These are phyloP conservation scores for Dillenia turbinata DNA, from an alignment of 164 flowering plant genomes.

Conservation along the genomic window DNA sequence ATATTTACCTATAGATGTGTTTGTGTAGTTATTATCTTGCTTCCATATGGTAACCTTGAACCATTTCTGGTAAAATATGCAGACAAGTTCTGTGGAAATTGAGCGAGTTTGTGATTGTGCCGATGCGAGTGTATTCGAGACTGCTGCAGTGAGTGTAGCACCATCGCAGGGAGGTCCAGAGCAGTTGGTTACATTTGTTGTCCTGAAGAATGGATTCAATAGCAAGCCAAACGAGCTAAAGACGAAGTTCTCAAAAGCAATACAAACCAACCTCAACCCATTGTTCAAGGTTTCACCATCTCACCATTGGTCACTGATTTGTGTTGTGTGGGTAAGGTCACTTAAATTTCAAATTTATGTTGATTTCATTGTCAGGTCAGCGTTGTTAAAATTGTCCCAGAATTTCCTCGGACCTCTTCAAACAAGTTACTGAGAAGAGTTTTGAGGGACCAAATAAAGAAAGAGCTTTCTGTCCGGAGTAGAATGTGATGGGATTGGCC, in stretches of 20 bases:
- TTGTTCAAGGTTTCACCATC: constrained; percentile 63
- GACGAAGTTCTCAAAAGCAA: constrained; percentile 68
- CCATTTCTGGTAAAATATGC: constrained; percentile 16
- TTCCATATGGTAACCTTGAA: background rate
- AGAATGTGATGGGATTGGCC: constrained; percentile 9
- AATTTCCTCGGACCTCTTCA: constrained; percentile 89
- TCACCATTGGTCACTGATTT: background rate
- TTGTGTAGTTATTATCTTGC: background rate
- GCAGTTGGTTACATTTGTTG: constrained; percentile 59
- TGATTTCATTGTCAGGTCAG: constrained; percentile 56
- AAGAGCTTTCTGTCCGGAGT: constrained; percentile 47
- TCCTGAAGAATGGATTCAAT: constrained; percentile 50
- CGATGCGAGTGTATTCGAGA: constrained; percentile 64
- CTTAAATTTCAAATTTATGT: background rate
- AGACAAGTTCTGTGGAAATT: constrained; percentile 93
- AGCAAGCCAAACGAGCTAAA: constrained; percentile 39
- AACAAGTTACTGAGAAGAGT: constrained; percentile 84
- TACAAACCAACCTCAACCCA: constrained; percentile 80
- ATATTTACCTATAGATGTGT: no score
- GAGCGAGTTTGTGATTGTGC: constrained; percentile 82
- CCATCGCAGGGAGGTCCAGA: constrained; percentile 84
- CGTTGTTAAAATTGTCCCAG: constrained; percentile 66
- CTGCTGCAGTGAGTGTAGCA: constrained; percentile 72
- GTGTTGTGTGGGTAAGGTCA: background rate
- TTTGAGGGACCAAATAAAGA: constrained; percentile 67